Evolutionary conservation across 352 stramenopile genomes (phyloP).

Genomic region (Sclerospora graminicola): DNA sequence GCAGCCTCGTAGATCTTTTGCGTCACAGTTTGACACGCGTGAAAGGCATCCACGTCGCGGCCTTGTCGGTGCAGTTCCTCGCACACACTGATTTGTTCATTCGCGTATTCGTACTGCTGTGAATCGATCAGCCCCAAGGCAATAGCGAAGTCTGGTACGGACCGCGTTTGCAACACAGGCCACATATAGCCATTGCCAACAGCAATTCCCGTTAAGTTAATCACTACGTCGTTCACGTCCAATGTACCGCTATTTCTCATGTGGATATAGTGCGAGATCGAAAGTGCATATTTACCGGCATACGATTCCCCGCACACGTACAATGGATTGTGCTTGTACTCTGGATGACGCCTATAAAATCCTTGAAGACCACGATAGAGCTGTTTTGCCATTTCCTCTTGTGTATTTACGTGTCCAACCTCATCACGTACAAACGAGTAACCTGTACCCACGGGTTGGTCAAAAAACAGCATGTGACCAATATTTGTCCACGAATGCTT

Average conservation of each 20-base stretch:
- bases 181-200: constrained; percentile 87
- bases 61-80: constrained; percentile 67
- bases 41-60: constrained; percentile 61
- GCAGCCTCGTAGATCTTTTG: constrained; percentile 68
- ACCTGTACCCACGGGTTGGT: constrained; percentile 73
- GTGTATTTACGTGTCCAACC: constrained; percentile 53
- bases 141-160: constrained; percentile 71
- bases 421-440: constrained; percentile 69
- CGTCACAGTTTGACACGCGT: constrained; percentile 54
- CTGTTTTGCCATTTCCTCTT: constrained; percentile 67
- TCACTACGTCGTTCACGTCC: constrained; percentile 22
- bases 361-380: constrained; percentile 88
- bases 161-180: constrained; percentile 72
- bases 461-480: constrained; percentile 79
- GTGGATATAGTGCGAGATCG: constrained; percentile 91
- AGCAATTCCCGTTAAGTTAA: constrained; percentile 83
- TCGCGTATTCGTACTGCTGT: constrained; percentile 69
- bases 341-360: constrained; percentile 85
- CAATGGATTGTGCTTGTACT: constrained; percentile 55
- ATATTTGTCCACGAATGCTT: constrained; percentile 61
- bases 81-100: constrained; percentile 61
- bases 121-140: constrained; percentile 73
- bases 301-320: constrained; percentile 90
- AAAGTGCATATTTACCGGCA: constrained; percentile 94
- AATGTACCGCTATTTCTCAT: constrained; percentile 51